Base-by-base conservation (phyloP, 768 basidiomycete species). In the Russula vinacea region DNA sequence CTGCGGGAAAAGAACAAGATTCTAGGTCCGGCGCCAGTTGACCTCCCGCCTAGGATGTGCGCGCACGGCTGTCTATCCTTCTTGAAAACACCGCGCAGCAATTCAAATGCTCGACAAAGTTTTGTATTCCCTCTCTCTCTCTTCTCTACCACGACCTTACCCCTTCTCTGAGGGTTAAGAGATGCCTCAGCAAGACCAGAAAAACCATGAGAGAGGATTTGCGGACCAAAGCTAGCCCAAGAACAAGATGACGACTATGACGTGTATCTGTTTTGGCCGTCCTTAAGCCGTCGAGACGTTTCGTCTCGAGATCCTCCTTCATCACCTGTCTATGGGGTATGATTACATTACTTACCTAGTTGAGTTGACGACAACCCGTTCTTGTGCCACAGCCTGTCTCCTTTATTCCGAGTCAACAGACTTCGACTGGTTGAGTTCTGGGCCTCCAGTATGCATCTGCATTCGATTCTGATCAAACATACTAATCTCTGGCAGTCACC, bases 31-130 rank as follows among this genome's bases (percentile, higher is more conserved):
- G 64, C 64, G 64, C 59, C 50, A 3, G 58, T 56, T 24, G 45
- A 56, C 4, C 6, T 24, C 54, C 49, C 47, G 50, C 59, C 39
- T 17, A 45, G 49, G 39, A 29, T 44, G 33, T 40, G 19, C 29
- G 40, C 19, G 58, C 53, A 45, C 55, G 44, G 32, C 49, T 22
- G 40, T 51, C 14, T 52, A 49, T 44, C 56, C 54, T 51, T 39
- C 54, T 32, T 40, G 47, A 57, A 61, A 47, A 65, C 64, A 52
- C 64, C 64, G 64, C 55, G 55, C 35, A 50, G 19, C 33, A 51
- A 56, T 65, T 56, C 56, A 65, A 64, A 65, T 61, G 64, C 19
- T 54, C 14, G n/a, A n/a, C 55, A 39, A 52, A 57, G 17, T n/a
- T 29, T 42, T 13, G 16, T 22, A 56, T 33, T 9, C 40, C 17